Percentiles rank a stretch among this genome's conserved stretches.
These are phyloP conservation scores for Phylloporus sp. DNA, from an alignment of 768 basidiomycete species.

Conservation along the genomic window DNA sequence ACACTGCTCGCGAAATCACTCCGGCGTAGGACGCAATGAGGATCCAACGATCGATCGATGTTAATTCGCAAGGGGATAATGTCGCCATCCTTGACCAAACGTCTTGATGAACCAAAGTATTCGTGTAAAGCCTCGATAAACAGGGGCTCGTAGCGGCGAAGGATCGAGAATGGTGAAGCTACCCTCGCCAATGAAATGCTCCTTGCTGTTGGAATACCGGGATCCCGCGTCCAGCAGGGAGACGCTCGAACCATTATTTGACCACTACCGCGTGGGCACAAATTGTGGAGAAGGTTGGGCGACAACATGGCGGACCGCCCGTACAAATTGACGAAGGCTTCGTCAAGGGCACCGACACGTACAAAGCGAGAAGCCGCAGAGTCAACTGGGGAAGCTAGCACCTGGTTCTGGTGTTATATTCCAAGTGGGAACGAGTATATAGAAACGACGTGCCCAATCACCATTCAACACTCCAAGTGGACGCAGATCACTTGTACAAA, in stretches of 20 bases:
- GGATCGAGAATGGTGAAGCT: conserved; percentile 66
- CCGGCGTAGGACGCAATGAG: conserved; percentile 4
- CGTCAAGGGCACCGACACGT: conserved; percentile 53
- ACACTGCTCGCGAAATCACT: conserved; percentile 2
- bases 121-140: conserved; percentile 59
- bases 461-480: conserved; percentile 64
- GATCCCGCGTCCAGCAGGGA: conserved; percentile 57
- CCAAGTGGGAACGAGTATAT: not conserved
- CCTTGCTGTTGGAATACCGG: conserved; percentile 63
- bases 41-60: conserved; percentile 38
- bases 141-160: conserved; percentile 57
- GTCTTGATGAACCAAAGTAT: conserved; percentile 53
- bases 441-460: conserved; percentile 62
- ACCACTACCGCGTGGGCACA: conserved; percentile 31
- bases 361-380: conserved; percentile 47
- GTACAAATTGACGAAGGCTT: conserved; percentile 35
- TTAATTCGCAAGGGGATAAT: conserved; percentile 64
- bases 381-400: conserved; percentile 40
- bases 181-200: conserved; percentile 77
- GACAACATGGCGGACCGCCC: conserved; percentile 34
- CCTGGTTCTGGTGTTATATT: conserved; percentile 36
- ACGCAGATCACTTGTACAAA: conserved; percentile 60
- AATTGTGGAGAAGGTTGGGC: conserved; percentile 54
- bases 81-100: conserved; percentile 71
- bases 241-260: conserved; percentile 44